These are phyloP conservation scores for Trichomonascaceae sp. DNA, from an alignment of 1,139 yeast species.

Conservation along the genomic window DNA sequence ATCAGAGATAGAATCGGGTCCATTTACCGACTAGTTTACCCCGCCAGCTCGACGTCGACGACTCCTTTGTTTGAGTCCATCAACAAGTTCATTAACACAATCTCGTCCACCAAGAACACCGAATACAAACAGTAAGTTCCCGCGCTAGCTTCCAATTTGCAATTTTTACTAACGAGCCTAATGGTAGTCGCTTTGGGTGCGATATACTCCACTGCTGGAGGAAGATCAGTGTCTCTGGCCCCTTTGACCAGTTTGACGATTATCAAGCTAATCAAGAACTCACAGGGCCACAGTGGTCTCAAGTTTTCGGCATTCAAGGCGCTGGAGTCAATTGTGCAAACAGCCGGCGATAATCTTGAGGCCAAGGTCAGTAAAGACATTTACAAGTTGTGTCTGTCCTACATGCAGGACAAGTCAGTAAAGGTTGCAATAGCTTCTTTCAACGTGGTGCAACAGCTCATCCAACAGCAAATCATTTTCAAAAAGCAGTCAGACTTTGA, in stretches of 20 bases:
- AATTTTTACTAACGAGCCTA: too few species aligned
- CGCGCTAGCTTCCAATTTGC: too few species aligned
- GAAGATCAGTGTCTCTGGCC: too few species aligned
- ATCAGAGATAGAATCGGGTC: slow-evolving; percentile 14
- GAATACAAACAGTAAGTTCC: slow-evolving; percentile 17
- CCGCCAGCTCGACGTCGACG: slow-evolving; percentile 7
- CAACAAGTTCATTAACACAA: slow-evolving; percentile 17
- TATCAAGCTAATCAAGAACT: too few species aligned
- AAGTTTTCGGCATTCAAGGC: slow-evolving; percentile 16
- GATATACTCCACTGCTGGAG: too few species aligned
- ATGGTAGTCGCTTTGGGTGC: too few species aligned
- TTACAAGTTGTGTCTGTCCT: slow-evolving; percentile 20
- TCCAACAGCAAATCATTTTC: slow-evolving; percentile 13
- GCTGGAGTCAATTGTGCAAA: slow-evolving; percentile 13
- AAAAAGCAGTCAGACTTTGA: slow-evolving; percentile 22
- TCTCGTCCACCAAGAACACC: slow-evolving; percentile 19
- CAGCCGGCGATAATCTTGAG: slow-evolving; percentile 23
- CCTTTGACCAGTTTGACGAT: slow-evolving; percentile 20
- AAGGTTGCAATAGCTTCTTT: slow-evolving; percentile 20
- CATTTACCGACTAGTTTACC: slow-evolving; percentile 11
- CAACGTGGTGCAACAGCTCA: slow-evolving; percentile 15
- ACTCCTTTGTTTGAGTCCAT: slow-evolving; percentile 21
- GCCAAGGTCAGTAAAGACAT: slow-evolving; percentile 22
- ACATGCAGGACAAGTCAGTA: slow-evolving; percentile 20
- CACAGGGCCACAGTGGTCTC: too few species aligned